Base-by-base conservation (phyloP, 495 filamentous ascomycete species). In the Elasticomyces elasticus region DNA sequence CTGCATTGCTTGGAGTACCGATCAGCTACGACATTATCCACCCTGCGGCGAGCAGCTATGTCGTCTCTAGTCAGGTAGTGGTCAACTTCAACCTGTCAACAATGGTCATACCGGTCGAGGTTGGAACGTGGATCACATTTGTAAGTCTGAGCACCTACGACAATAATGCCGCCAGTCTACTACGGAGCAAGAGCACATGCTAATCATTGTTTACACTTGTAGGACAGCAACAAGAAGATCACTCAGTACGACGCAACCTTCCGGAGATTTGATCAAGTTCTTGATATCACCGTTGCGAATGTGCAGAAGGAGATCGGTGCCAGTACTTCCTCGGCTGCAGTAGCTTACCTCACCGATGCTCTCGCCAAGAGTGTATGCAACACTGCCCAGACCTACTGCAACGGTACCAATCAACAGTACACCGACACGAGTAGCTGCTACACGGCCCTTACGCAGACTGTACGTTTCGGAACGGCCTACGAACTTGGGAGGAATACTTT, bases 311-410 rank as follows among this genome's bases (percentile, higher is more conserved):
- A 48, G 20, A 48, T 48, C 20, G 11, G 24, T 11, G 12, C 24
- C 11, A 48, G 5, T 25, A 48, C 7, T 20, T 13, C 11, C 24
- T 10, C 20, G 20, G 5, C 6, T 6, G 24, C 45, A 5, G 25
- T 50, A 28, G 25, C 13, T 12, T 50, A 33, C 22, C 22, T 33
- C 6, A 20, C 47, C 4, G 22, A 31, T 19, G 47, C 47, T 31
- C 47, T 50, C 6, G 47, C 47, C 25, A 33, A 15, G 28, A 50
- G 26, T 13, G 22, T 35, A 7, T 50, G 47, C 28, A 35, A 50
- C 30, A 35, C 47, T 9, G 47, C 19, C 10, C 20, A 25, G 12
- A 23, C 19, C 11, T 47, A 47, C 22, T 47, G 22, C 24, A 47
- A 47, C 43, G 43, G 43, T 10, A 47, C 20, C 6, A 47, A 27